Conservation (phyloP, 176 grass and related monocot species). For the Dactylis glomerata region DNA sequence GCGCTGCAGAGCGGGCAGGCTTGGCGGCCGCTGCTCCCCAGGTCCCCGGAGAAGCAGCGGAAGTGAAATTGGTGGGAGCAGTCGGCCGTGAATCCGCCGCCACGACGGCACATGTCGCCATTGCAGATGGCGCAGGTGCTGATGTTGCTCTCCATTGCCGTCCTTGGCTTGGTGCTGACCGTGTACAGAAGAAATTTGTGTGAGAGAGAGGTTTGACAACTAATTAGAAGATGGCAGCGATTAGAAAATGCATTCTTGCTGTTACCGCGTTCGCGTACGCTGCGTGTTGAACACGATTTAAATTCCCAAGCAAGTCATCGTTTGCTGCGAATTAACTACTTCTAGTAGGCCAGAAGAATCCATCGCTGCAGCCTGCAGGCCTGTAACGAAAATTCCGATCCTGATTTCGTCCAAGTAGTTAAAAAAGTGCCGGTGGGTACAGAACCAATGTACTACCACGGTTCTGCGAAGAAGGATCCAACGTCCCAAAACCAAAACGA, state of each 20-base stretch:
- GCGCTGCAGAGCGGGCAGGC: constrained; percentile 59
- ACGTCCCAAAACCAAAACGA: no score
- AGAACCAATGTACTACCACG: no score
- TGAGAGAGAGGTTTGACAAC: neutral
- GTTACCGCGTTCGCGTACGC: neutral
- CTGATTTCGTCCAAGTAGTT: neutral
- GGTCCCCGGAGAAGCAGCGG: constrained; percentile 49
- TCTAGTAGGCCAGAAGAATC: neutral
- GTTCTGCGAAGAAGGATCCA: no score
- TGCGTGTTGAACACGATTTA: neutral
- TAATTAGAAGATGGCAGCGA: neutral
- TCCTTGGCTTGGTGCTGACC: neutral
- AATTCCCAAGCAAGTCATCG: neutral
- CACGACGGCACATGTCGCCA: constrained; percentile 40
- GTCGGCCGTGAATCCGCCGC: constrained; percentile 53
- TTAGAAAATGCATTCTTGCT: neutral
- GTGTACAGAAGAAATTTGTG: neutral
- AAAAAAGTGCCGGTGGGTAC: no score
- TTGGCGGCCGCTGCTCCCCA: constrained; percentile 29
- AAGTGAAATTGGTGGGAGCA: constrained; percentile 74
- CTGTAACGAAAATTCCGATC: neutral
- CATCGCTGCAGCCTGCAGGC: neutral
- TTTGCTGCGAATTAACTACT: neutral
- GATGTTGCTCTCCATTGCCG: constrained; percentile 40
- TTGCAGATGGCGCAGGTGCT: constrained; percentile 52